Conservation (phyloP, 768 basidiomycete species). For the Lentinula sp. region DNA sequence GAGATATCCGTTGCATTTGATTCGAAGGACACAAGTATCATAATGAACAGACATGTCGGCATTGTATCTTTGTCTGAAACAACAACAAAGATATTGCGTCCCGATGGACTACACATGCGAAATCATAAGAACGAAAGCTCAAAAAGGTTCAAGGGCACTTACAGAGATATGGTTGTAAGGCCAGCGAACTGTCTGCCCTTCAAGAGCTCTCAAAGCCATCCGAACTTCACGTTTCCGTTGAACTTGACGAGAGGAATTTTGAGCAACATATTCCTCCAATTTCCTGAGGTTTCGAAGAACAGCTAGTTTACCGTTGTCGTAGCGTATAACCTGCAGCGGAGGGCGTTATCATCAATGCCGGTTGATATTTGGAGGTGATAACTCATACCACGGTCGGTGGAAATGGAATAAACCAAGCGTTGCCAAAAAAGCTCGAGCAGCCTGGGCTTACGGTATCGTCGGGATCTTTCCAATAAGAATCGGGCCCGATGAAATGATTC, state of each 20-base stretch:
- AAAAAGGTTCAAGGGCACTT: constrained; percentile 8
- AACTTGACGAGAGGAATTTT: constrained; percentile 51
- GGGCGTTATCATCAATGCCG: not conserved
- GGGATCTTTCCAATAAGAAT: constrained; percentile 59
- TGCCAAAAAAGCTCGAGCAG: constrained; percentile 57
- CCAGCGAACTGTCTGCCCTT: constrained; percentile 56
- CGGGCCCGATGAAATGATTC: constrained; percentile 57
- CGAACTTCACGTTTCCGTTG: constrained; percentile 50
- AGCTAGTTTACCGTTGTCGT: constrained; percentile 52
- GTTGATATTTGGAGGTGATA: not conserved
- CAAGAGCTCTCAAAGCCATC: constrained; percentile 57
- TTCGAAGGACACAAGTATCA: constrained; percentile 39
- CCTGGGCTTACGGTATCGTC: constrained; percentile 20
- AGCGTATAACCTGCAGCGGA: constrained; percentile 45
- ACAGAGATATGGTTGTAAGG: constrained; percentile 59
- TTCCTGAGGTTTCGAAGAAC: constrained; percentile 42
- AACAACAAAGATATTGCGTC: constrained; percentile 35
- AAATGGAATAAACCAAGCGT: constrained; percentile 78
- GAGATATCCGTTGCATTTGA: constrained; percentile 49
- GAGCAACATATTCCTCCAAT: constrained; percentile 53
- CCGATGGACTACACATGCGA: constrained; percentile 37
- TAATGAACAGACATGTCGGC: constrained; percentile 44
- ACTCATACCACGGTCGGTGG: constrained; percentile 59
- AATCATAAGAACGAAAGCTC: constrained; percentile 4
- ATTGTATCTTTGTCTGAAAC: constrained; percentile 38